Conservation (phyloP, 805 yeast genomes). For the Metschnikowia amazonensis region DNA sequence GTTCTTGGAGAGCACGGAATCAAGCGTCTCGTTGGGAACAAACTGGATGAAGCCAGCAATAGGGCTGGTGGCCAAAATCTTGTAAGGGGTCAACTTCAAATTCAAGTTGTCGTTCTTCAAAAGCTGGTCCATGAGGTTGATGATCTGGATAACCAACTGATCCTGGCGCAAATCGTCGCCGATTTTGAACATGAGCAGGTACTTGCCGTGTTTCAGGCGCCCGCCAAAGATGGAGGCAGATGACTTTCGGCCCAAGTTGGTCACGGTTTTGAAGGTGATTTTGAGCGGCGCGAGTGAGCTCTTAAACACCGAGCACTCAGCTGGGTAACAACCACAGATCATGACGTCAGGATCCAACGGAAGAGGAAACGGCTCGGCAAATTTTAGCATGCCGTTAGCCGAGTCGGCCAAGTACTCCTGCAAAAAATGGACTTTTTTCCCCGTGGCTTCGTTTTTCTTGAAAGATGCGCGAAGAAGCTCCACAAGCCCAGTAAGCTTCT, state of each 20-base stretch:
- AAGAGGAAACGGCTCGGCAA: conserved; percentile 57
- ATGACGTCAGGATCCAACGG: conserved; percentile 81
- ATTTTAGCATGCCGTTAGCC: conserved; percentile 36
- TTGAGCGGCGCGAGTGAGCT: conserved; percentile 87
- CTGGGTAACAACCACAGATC: conserved; percentile 73
- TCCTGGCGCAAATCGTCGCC: conserved; percentile 97
- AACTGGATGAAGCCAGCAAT: conserved; percentile 91
- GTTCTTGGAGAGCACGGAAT: conserved; percentile 56
- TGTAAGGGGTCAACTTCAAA: conserved; percentile 80
- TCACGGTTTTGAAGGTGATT: conserved; percentile 63
- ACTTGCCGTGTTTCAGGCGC: conserved; percentile 39
- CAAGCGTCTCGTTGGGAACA: conserved; percentile 88
- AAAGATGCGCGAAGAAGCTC: conserved; percentile 51
- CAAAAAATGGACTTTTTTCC: conserved; percentile 67
- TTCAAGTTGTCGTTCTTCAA: conserved; percentile 87
- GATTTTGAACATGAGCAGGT: conserved; percentile 86
- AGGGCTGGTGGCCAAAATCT: conserved; percentile 85
- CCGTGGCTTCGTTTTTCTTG: conserved; percentile 68
- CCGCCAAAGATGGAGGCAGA: conserved; percentile 34
- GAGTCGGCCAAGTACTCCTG: conserved; percentile 52
- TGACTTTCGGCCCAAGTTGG: conserved; percentile 17
- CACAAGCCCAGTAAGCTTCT: conserved; percentile 62
- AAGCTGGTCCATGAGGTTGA: conserved; percentile 84
- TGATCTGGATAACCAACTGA: conserved; percentile 92
- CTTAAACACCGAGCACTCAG: conserved; percentile 82